These are phyloP conservation scores for Anisogramma anomala DNA, from an alignment of 2,329 filamentous ascomycete species.

Conservation along the genomic window DNA sequence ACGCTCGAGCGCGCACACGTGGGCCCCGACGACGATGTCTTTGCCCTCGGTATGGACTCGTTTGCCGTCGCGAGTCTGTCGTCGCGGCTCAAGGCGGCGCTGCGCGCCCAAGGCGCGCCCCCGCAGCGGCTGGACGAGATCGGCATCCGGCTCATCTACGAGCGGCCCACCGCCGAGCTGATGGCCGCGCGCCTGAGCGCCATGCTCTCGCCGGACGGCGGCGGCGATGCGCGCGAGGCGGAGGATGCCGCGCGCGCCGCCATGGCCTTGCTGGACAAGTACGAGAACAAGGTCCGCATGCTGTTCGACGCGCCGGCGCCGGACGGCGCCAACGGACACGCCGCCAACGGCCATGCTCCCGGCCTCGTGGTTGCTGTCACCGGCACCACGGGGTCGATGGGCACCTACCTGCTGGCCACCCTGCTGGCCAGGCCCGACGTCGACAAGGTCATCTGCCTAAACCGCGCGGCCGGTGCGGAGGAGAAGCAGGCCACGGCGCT, in stretches of 20 bases:
- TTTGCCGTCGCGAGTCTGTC: constrained; percentile 6
- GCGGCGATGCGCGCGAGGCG: background rate
- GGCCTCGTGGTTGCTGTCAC: constrained; percentile 9
- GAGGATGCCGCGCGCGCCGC: background rate
- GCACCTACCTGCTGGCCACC: constrained; percentile 9
- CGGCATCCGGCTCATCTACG: constrained; percentile 3
- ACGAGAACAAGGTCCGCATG: constrained; percentile 23
- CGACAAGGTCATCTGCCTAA: constrained; percentile 10
- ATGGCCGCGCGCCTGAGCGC: constrained; percentile 1
- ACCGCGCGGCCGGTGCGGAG: constrained; percentile 7
- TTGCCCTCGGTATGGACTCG: constrained; percentile 8
- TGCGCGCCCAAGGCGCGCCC: constrained; percentile 1
- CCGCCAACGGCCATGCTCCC: background rate
- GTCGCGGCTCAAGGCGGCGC: constrained; percentile 8
- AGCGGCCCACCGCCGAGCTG: background rate
- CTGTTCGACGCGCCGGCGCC: constrained; percentile 18
- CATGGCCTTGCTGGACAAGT: constrained; percentile 8
- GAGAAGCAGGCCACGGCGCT: constrained; percentile 4
- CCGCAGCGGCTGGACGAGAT: constrained; percentile 3
- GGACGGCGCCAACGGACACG: constrained; percentile 1
- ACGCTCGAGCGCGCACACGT: constrained; percentile 3
- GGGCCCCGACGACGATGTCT: constrained; percentile 7
- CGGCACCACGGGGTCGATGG: constrained; percentile 10
- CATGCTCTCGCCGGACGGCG: background rate
- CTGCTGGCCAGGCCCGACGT: constrained; percentile 7